phyloP scores from a whole-genome alignment of 2,329 filamentous ascomycete species.

The Colletotrichum melonis region DNA sequence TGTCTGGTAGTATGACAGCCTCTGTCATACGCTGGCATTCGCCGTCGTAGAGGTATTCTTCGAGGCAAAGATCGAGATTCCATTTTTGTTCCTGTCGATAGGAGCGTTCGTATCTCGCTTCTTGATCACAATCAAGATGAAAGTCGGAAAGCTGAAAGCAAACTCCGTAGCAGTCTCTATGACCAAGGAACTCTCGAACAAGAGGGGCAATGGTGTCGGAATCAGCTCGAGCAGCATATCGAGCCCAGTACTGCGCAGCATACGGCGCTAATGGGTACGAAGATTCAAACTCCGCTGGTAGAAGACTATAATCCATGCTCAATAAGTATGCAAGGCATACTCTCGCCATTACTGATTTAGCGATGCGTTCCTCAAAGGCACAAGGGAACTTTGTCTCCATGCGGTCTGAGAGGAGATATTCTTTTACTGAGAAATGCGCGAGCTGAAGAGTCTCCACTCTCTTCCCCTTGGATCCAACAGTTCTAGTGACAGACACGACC shows the following conservation, averaged over 20 bases:
- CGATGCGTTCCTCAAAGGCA: not conserved
- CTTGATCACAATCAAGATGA: not conserved
- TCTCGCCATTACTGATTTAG: not conserved
- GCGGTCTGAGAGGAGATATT: slow-evolving; percentile 36
- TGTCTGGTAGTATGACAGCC: too few species aligned
- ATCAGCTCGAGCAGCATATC: not conserved
- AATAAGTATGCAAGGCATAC: slow-evolving; percentile 2
- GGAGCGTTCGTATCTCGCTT: not conserved
- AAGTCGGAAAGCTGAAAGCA: too few species aligned
- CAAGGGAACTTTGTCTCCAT: not conserved
- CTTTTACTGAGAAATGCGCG: slow-evolving; percentile 42
- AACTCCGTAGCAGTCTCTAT: not conserved
- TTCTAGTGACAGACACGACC: slow-evolving; percentile 29
- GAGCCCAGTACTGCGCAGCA: slow-evolving; percentile 38
- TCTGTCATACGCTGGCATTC: too few species aligned
- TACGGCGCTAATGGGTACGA: slow-evolving; percentile 25
- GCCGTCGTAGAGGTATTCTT: too few species aligned
- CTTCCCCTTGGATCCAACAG: not conserved
- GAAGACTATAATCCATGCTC: not conserved
- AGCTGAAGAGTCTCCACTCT: slow-evolving; percentile 36
- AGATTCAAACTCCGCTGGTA: not conserved
- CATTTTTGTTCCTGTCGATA: not conserved
- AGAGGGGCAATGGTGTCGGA: not conserved
- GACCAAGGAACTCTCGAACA: not conserved
- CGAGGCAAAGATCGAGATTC: too few species aligned